A percentile compares a stretch with the other conserved stretches of the same genome.
phyloP scores from a whole-genome alignment of 108 stramenopile species.

The Craspedostauros australis region DNA sequence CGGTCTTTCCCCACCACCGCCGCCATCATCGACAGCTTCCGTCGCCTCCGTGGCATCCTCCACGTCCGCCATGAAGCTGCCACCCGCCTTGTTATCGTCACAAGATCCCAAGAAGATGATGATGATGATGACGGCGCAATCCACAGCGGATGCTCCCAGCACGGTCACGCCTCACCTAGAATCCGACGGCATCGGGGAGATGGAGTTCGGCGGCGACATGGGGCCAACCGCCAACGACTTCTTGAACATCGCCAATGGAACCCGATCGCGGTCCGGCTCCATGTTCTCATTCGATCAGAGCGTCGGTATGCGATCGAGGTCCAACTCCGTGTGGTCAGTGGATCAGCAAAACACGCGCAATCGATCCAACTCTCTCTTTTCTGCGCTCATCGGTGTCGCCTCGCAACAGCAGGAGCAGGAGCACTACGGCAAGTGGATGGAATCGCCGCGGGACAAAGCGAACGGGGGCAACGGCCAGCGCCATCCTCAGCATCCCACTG shows the following conservation, averaged over 20 bases:
- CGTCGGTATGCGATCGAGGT: conserved; percentile 15
- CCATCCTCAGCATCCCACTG: conserved; percentile 10
- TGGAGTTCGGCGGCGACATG: conserved; percentile 67
- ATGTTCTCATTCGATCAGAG: background rate
- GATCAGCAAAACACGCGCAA: conserved; percentile 38
- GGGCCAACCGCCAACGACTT: too few relatives aligned
- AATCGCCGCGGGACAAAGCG: conserved; percentile 5
- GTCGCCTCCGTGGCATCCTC: too few relatives aligned
- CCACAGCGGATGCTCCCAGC: too few relatives aligned
- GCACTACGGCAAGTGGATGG: conserved; percentile 69
- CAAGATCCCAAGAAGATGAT: background rate
- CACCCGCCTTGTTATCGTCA: background rate
- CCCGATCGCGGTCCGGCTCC: conserved; percentile 8
- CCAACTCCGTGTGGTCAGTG: conserved; percentile 28
- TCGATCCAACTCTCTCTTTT: conserved; percentile 74
- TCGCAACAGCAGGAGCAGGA: conserved; percentile 13
- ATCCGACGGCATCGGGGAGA: conserved; percentile 70
- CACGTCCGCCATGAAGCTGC: background rate
- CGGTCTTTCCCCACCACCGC: too few relatives aligned
- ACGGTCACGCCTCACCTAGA: too few relatives aligned
- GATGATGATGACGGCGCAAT: background rate
- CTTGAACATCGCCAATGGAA: background rate
- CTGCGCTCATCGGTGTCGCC: conserved; percentile 26
- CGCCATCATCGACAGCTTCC: too few relatives aligned
- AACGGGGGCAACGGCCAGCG: conserved; percentile 2